Conservation (phyloP, 2,329 filamentous ascomycete species). For the Sporothrix pseudoabietina region DNA sequence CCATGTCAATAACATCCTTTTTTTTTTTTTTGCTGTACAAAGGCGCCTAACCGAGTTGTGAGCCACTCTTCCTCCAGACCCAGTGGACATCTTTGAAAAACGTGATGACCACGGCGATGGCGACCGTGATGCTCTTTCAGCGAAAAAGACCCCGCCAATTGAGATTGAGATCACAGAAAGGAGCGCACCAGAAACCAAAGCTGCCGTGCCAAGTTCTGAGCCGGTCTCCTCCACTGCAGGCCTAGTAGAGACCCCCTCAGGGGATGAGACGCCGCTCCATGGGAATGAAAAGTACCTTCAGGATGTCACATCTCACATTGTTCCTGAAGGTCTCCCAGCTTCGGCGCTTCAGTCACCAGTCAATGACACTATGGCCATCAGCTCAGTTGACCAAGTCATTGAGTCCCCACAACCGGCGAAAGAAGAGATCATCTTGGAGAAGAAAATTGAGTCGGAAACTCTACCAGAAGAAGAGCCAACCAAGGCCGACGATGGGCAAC, state of each 20-base stretch:
- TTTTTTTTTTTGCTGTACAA: neutral
- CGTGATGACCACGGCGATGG: constrained; percentile 27
- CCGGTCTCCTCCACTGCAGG: neutral
- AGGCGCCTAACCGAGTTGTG: constrained; percentile 23
- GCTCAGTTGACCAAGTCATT: neutral
- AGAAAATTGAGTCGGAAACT: neutral
- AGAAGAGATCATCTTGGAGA: neutral
- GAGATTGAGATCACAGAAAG: neutral
- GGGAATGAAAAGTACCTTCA: neutral
- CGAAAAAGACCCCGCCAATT: neutral
- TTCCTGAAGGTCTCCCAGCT: neutral
- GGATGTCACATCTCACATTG: neutral
- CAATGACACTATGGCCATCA: neutral
- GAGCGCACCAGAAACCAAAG: neutral
- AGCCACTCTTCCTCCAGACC: neutral
- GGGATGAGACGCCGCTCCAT: neutral
- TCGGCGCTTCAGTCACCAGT: constrained; percentile 14
- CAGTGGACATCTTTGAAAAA: constrained; percentile 16
- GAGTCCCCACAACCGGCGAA: neutral
- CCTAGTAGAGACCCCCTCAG: neutral
- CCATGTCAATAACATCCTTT: constrained; percentile 12
- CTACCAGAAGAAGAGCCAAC: neutral
- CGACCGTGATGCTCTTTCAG: constrained; percentile 22
- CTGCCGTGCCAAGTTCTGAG: neutral
- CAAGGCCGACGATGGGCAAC: neutral